These are phyloP conservation scores for Metarhizium album DNA, from an alignment of 2,329 filamentous ascomycete species.

Conservation along the genomic window DNA sequence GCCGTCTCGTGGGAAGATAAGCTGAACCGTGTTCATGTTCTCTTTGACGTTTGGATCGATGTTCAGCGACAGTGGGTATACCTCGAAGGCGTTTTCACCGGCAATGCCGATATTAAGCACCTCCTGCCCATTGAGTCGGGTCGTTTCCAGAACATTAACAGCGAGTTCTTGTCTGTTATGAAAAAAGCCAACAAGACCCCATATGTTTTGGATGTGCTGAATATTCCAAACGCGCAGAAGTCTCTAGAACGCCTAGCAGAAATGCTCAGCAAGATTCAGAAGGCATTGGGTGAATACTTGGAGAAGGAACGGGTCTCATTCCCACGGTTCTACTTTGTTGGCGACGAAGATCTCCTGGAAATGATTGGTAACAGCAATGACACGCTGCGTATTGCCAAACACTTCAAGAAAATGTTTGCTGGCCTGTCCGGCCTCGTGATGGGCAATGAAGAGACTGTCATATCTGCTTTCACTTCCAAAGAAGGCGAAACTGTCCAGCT, in stretches of 20 bases:
- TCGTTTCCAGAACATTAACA: constrained; percentile 98
- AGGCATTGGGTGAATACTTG: constrained; percentile 94
- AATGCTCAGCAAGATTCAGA: constrained; percentile 96
- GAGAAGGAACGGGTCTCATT: constrained; percentile 97
- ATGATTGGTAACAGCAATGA: constrained; percentile 99
- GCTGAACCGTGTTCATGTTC: constrained; percentile 88
- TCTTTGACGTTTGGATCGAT: constrained; percentile 99
- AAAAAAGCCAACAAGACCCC: constrained; percentile 98
- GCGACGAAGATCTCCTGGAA: constrained; percentile 93
- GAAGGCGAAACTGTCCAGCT: constrained; percentile 83
- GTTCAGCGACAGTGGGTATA: constrained; percentile 99
- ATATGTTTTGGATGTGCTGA: constrained; percentile 88
- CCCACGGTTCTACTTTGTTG: constrained; percentile 98
- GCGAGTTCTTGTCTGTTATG: constrained; percentile 97
- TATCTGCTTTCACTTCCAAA: constrained; percentile 88
- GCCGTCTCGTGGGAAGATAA: constrained; percentile 96
- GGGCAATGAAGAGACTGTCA: constrained; percentile 71
- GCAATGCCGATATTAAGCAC: constrained; percentile 98
- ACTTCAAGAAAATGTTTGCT: constrained; percentile 99
- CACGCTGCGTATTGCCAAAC: constrained; percentile 89
- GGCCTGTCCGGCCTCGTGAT: constrained; percentile 83
- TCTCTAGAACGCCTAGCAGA: constrained; percentile 94
- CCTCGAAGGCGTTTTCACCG: constrained; percentile 95
- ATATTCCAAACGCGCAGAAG: constrained; percentile 91
- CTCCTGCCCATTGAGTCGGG: constrained; percentile 92